Percentiles rank a stretch among this genome's conserved stretches.
These are phyloP conservation scores for Boletus sp. DNA, from an alignment of 768 basidiomycete species.

Conservation along the genomic window DNA sequence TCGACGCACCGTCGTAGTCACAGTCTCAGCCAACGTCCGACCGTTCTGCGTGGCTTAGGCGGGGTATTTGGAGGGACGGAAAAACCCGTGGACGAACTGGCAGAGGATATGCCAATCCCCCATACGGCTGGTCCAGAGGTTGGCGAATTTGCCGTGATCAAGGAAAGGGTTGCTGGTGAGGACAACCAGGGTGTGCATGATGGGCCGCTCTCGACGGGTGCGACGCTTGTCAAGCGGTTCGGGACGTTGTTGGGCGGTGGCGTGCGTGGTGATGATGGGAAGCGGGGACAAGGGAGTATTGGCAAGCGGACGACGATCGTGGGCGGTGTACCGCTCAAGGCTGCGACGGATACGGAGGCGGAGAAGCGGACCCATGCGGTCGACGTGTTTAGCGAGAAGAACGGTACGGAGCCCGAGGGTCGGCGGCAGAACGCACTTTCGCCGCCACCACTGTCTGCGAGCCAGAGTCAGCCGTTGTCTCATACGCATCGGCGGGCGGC, in stretches of 20 bases:
- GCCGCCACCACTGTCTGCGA: constrained; percentile 37
- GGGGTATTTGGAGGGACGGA: constrained; percentile 53
- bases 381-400: constrained; percentile 22
- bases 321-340: constrained; percentile 38
- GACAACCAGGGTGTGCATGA: constrained; percentile 27
- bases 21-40: constrained; percentile 76
- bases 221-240: constrained; percentile 76
- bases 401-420: constrained; percentile 21
- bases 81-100: constrained; percentile 43
- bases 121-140: constrained; percentile 69
- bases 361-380: constrained; percentile 29
- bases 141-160: constrained; percentile 47
- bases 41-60: constrained; percentile 51
- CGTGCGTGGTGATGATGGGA: constrained; percentile 44
- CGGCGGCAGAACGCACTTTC: constrained; percentile 24
- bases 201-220: constrained; percentile 51
- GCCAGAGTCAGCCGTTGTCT: constrained; percentile 56
- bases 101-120: constrained; percentile 41
- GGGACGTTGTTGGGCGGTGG: constrained; percentile 58
- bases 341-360: constrained; percentile 36
- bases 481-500: constrained; percentile 71
- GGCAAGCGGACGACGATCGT: constrained; percentile 53
- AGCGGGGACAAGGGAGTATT: constrained; percentile 36
- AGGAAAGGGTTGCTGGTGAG: constrained; percentile 26
- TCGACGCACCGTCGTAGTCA: constrained; percentile 82